Conservation (phyloP, 306 rosid species). For the Prunus persica region Prunus_persica_NCBIv2 NC_034013.1:16644501-16645000, state of each 20-base stretch:
- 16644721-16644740: constrained; percentile 67
- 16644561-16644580: constrained; percentile 86
- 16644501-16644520: constrained; percentile 90
- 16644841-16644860: constrained; percentile 51
- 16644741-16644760: constrained; percentile 38
- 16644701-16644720: constrained; percentile 60
- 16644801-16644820: constrained; percentile 58
- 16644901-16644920: constrained; percentile 47
- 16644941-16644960: constrained; percentile 40
- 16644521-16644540: constrained; percentile 98
- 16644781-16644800: constrained; percentile 36
- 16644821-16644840: constrained; percentile 50
- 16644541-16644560: constrained; percentile 83
- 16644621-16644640: constrained; percentile 63
- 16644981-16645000: not conserved
- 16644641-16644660: constrained; percentile 42
- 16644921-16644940: constrained; percentile 63
- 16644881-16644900: constrained; percentile 52
- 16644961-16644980: constrained; percentile 23
- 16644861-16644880: constrained; percentile 48
- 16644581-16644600: constrained; percentile 74
- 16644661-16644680: constrained; percentile 33
- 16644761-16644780: constrained; percentile 41
- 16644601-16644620: constrained; percentile 73
- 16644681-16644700: constrained; percentile 32